A percentile compares a stretch with the other conserved stretches of the same genome.
Evolutionary conservation across 345 rosid species (phyloP).

Genomic region (Raphanus sativus): DNA sequence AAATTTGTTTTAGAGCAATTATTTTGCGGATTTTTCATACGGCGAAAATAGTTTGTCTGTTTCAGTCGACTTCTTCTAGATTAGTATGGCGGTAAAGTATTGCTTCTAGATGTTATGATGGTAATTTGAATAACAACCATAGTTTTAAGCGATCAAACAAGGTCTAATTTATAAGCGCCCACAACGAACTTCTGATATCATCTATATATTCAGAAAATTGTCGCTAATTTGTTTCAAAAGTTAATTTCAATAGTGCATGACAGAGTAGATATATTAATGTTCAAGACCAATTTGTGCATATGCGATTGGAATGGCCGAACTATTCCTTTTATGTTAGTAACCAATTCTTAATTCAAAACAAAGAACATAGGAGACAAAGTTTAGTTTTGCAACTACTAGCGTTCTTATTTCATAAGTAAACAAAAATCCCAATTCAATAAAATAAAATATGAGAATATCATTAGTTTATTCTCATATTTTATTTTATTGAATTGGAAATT

Average conservation of each 20-base stretch:
- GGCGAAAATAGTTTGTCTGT: not conserved
- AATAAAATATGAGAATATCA: too few species aligned
- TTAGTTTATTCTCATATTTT: not conserved
- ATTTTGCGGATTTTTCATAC: constrained; percentile 4
- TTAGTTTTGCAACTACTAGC: constrained; percentile 16
- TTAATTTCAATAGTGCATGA: not conserved
- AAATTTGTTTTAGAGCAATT: not conserved
- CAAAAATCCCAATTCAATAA: too few species aligned
- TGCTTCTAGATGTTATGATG: constrained; percentile 8
- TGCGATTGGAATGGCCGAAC: constrained; percentile 3
- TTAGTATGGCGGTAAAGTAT: not conserved
- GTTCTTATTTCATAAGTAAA: not conserved
- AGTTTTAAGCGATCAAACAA: not conserved
- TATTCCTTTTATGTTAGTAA: not conserved
- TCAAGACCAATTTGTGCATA: not conserved
- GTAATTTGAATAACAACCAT: not conserved
- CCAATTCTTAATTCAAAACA: not conserved
- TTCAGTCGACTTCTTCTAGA: constrained; percentile 5
- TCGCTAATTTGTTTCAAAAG: not conserved
- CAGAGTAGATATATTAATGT: not conserved
- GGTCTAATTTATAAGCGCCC: not conserved
- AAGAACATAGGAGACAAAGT: not conserved
- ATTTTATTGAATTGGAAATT: too few species aligned
- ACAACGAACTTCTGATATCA: not conserved
- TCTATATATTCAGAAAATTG: not conserved